Percentiles rank a stretch among this genome's conserved stretches.
phyloP scores from a whole-genome alignment of 2,329 filamentous ascomycete species.

The Tothia fuscella region DNA sequence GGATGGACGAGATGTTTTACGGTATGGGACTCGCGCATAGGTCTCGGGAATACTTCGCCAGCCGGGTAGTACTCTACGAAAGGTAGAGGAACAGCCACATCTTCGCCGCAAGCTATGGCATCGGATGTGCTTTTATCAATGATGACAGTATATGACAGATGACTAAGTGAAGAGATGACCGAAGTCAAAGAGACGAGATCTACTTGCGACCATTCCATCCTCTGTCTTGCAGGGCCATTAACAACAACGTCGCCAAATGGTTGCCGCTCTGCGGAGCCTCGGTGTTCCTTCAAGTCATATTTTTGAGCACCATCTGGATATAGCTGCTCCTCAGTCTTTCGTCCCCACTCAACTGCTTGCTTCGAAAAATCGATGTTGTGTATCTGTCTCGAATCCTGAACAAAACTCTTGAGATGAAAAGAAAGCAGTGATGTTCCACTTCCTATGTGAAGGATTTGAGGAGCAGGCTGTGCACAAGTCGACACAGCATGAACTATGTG shows the following conservation, averaged over 20 bases:
- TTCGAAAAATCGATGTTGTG: constrained; percentile 28
- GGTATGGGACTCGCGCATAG: constrained; percentile 6
- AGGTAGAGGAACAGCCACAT: constrained; percentile 20
- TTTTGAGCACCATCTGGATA: constrained; percentile 4
- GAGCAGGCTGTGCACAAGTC: constrained; percentile 3
- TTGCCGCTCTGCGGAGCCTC: background rate
- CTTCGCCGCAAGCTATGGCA: constrained; percentile 25
- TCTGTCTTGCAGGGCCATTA: background rate
- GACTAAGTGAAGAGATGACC: constrained; percentile 17
- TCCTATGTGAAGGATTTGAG: constrained; percentile 26
- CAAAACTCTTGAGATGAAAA: constrained; percentile 23
- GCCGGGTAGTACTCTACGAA: constrained; percentile 15
- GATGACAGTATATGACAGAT: constrained; percentile 21
- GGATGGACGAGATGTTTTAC: constrained; percentile 21
- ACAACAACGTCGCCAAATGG: too few relatives aligned
- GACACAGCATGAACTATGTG: constrained; percentile 8
- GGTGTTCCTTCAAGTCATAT: background rate
- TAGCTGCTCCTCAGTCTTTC: constrained; percentile 20
- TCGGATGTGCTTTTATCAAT: constrained; percentile 29
- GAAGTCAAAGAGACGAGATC: constrained; percentile 25
- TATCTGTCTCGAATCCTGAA: constrained; percentile 20
- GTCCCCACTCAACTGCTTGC: constrained; percentile 23
- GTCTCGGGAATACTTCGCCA: constrained; percentile 18
- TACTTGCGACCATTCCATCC: constrained; percentile 23
- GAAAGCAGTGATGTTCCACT: constrained; percentile 28